phyloP scores from a whole-genome alignment of 176 grass and related monocot genomes.

The Canna indica region DNA sequence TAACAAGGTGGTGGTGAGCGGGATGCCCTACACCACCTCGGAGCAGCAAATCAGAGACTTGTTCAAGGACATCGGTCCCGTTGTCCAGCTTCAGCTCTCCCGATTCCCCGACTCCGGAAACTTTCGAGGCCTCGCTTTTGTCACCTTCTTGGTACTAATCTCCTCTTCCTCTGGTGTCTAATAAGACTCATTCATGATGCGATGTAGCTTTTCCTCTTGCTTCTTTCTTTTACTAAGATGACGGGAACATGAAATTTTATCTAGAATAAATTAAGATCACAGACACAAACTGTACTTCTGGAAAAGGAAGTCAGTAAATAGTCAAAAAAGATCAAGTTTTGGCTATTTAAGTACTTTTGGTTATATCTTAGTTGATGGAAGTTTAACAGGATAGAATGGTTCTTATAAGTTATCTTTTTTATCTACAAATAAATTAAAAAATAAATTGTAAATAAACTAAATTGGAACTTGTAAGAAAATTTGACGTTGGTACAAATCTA shows the following conservation, averaged over 20 bases:
- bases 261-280: not conserved
- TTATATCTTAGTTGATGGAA: not conserved
- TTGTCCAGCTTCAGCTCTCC: slow-evolving; percentile 67
- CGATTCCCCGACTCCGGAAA: slow-evolving; percentile 80
- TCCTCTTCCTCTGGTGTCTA: not conserved
- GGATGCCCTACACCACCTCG: slow-evolving; percentile 67
- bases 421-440: no score
- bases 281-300: no score
- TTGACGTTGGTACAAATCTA: no score
- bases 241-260: not conserved
- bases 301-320: no score
- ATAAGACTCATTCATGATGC: not conserved
- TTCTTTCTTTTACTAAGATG: not conserved
- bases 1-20: slow-evolving; percentile 75
- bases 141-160: slow-evolving; percentile 51
- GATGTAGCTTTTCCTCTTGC: not conserved
- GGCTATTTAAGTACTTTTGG: not conserved
- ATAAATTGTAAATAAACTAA: no score
- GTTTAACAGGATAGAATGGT: not conserved
- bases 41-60: slow-evolving; percentile 58
- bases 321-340: no score
- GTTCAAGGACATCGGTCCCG: slow-evolving; percentile 51
- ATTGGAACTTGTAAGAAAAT: no score
- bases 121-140: slow-evolving; percentile 77
- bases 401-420: not conserved